These are phyloP conservation scores for Calvatia gigantea DNA, from an alignment of 768 basidiomycete species.

Conservation along the genomic window DNA sequence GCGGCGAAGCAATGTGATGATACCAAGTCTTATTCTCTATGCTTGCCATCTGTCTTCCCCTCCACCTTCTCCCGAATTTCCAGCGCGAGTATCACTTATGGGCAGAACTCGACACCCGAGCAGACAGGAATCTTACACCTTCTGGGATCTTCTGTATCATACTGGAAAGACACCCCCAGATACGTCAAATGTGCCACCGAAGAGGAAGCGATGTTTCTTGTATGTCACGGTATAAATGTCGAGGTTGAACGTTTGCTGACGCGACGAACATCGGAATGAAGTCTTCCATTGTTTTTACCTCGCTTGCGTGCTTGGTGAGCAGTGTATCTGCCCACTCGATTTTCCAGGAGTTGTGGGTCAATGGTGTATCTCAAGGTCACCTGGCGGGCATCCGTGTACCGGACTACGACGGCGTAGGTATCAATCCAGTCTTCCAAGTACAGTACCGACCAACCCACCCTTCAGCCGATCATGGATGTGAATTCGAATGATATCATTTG, in stretches of 20 bases:
- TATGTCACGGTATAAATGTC: not conserved
- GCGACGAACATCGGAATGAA: not conserved
- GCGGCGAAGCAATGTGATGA: not conserved
- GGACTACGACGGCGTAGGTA: slow-evolving; percentile 34
- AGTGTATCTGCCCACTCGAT: not conserved
- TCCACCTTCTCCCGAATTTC: slow-evolving; percentile 1
- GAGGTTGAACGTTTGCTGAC: too few species aligned
- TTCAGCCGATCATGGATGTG: slow-evolving; percentile 53
- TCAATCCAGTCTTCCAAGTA: not conserved
- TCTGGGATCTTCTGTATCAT: not conserved
- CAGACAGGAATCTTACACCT: not conserved
- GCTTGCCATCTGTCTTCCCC: not conserved
- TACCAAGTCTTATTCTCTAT: not conserved
- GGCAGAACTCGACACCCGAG: too few species aligned
- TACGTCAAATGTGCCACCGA: not conserved
- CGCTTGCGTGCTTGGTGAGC: not conserved
- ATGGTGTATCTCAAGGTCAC: slow-evolving; percentile 41
- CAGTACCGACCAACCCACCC: not conserved
- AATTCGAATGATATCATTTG: slow-evolving; percentile 54
- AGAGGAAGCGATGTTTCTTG: not conserved
- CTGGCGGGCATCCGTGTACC: slow-evolving; percentile 34
- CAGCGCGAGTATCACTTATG: not conserved
- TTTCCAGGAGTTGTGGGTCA: slow-evolving; percentile 41
- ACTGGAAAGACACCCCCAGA: not conserved
- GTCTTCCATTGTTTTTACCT: not conserved